Conservation (phyloP, 2,329 filamentous ascomycete genomes). For the Botrytis galanthina region DNA sequence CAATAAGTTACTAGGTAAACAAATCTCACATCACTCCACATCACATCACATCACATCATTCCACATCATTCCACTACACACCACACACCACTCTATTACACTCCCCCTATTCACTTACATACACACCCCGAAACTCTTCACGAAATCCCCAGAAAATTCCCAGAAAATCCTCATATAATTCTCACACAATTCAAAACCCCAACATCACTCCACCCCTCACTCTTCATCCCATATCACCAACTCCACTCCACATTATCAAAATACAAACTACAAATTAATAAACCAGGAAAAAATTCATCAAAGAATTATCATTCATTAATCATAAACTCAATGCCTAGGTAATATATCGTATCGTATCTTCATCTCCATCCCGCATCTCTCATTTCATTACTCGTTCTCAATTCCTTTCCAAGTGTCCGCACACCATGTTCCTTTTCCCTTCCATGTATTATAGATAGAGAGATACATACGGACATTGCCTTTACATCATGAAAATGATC, state of each 20-base stretch:
- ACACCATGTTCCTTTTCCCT: background rate
- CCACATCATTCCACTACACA: no score
- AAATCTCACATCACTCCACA: no score
- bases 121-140: no score
- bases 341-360: background rate
- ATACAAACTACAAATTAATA: background rate
- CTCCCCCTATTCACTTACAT: no score
- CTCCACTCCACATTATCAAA: background rate
- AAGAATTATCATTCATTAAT: background rate
- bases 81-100: no score
- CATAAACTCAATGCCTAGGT: background rate
- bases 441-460: background rate
- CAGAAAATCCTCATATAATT: no score
- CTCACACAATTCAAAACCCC: background rate
- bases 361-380: background rate
- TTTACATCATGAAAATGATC: background rate
- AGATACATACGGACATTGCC: background rate
- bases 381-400: background rate
- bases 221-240: background rate
- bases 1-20: no score
- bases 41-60: no score
- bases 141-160: no score
- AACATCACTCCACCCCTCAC: no score
- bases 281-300: background rate
- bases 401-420: background rate